Evolutionary conservation across 78 protist genomes (phyloP).

Genomic region (Salpingoeca rosetta): DNA sequence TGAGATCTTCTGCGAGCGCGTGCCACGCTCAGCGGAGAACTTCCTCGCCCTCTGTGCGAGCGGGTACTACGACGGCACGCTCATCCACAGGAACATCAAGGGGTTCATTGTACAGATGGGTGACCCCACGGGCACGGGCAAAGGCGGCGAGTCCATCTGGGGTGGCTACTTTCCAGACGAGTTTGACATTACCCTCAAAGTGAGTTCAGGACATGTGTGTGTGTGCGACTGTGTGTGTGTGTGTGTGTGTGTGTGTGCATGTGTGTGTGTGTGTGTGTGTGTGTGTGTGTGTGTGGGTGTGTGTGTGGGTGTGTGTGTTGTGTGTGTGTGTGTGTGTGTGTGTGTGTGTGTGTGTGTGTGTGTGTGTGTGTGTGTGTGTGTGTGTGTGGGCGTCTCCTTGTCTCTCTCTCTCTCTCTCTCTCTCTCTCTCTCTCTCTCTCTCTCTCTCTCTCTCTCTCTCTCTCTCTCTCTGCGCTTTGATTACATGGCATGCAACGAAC

Average conservation of each 20-base stretch:
- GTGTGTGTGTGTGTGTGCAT: neutral
- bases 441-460: neutral
- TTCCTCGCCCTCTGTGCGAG: constrained; percentile 84
- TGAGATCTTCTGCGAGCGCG: constrained; percentile 66
- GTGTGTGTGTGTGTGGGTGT: no score
- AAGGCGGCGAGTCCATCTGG: constrained; percentile 76
- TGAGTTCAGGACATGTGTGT: no score
- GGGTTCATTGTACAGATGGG: constrained; percentile 88
- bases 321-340: neutral
- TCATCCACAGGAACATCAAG: constrained; percentile 75
- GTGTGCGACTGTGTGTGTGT: neutral
- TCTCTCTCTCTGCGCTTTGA: neutral
- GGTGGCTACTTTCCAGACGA: constrained; percentile 71
- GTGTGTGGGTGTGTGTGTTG: neutral
- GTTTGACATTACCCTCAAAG: constrained; percentile 49
- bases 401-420: no score
- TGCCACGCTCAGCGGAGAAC: constrained; percentile 42
- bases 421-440: no score
- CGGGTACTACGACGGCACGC: constrained; percentile 71
- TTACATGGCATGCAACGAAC: no score
- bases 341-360: neutral
- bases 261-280: neutral
- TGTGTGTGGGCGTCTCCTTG: no score
- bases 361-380: neutral
- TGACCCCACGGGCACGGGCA: constrained; percentile 81